Percentiles rank a stretch among this genome's conserved stretches.
These are phyloP conservation scores for Alternaria metachromatica DNA, from an alignment of 2,329 filamentous ascomycete species.

Conservation along the genomic window DNA sequence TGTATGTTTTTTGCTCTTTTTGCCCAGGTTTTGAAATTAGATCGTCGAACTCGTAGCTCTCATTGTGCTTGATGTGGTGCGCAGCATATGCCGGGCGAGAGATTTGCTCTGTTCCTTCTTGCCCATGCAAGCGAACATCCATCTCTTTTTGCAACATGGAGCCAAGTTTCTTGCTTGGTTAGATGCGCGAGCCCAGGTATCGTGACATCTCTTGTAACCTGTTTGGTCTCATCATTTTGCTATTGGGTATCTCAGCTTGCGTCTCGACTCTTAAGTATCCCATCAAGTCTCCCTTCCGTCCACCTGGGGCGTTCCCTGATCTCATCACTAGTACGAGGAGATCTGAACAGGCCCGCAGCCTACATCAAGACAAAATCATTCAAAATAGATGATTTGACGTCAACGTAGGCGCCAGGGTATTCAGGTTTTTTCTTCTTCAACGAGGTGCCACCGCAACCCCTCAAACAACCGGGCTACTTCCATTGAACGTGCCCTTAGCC, in stretches of 20 bases:
- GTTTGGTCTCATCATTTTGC: neutral
- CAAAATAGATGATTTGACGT: too few species aligned
- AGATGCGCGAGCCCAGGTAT: neutral
- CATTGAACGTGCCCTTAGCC: constrained; percentile 5
- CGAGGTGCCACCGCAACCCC: neutral
- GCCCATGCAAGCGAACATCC: neutral
- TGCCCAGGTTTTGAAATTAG: neutral
- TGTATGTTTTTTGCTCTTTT: neutral
- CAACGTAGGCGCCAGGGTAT: too few species aligned
- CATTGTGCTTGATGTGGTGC: too few species aligned
- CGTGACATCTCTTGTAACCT: neutral
- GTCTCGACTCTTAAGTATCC: neutral
- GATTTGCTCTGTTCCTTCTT: neutral
- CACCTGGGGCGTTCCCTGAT: neutral
- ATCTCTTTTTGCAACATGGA: neutral
- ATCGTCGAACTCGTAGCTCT: accelerated
- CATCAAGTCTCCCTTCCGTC: neutral
- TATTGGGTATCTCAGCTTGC: constrained; percentile 1
- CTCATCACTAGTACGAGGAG: neutral
- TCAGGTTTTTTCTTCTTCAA: too few species aligned
- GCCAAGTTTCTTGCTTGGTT: neutral
- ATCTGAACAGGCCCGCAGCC: too few species aligned
- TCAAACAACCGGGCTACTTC: neutral
- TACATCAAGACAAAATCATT: too few species aligned
- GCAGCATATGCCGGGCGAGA: too few species aligned